phyloP scores from a whole-genome alignment of 2,329 filamentous ascomycete genomes.

The Aspergillus sp. region DNA sequence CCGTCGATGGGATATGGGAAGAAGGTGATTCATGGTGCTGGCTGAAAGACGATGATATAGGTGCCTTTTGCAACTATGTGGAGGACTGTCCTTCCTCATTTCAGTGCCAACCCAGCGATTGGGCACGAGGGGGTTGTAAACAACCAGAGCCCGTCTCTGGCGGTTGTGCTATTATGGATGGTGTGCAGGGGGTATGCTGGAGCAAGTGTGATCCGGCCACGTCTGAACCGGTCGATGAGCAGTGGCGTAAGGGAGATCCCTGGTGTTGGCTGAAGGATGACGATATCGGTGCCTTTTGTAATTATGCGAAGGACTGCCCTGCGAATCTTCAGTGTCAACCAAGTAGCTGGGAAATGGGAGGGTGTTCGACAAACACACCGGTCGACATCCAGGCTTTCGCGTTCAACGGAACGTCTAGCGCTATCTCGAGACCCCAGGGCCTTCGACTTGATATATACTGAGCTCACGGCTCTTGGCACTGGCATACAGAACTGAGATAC shows the following conservation, averaged over 20 bases:
- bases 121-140: neutral
- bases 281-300: constrained; percentile 3
- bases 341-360: neutral
- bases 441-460: neutral
- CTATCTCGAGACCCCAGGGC: neutral
- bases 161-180: neutral
- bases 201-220: constrained; percentile 4
- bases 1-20: neutral
- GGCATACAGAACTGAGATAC: no score
- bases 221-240: neutral
- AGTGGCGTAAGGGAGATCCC: constrained; percentile 1
- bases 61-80: neutral
- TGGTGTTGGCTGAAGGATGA: constrained; percentile 5
- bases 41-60: constrained; percentile 1
- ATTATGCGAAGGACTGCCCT: neutral
- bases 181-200: constrained; percentile 4
- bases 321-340: constrained; percentile 4
- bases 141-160: neutral
- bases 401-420: neutral
- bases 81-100: neutral
- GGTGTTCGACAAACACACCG: neutral
- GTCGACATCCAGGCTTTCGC: neutral
- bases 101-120: constrained; percentile 1
- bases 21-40: constrained; percentile 5
- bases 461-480: neutral